Base-by-base conservation (phyloP, 73 alveolate genomes). In the Tetrahymena thermophila region DNA sequence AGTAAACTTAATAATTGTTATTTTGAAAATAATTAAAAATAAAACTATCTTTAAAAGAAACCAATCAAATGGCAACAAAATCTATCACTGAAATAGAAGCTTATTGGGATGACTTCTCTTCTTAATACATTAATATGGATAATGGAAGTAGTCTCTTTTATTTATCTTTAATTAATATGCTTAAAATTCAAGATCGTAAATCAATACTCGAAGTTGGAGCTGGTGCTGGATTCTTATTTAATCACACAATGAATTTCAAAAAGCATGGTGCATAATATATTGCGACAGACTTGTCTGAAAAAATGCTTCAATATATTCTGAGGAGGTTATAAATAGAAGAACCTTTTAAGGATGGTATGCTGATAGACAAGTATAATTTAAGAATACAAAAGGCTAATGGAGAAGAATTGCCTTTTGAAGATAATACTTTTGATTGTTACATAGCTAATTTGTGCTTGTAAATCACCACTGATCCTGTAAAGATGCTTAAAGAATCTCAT, bases 361-460 rank as follows among this genome's bases (percentile, higher is more conserved):
- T 71, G 6, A 31, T 71, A 1, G 35, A 71, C 35, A 28, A 71
- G 37, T 71, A 71, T 31, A 71, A 71, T 71, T 71, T 71, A 31
- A 71, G 19, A 23, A 71, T 71, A 11, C 25, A 71, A 71, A 71
- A 71, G 37, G 37, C 37, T 5, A 96, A 97, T 85, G 96, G 94
- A 56, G 98, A 97, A 83, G 34, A 85, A 17, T 96, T 97, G 17
- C 98, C 98, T 25, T 97, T 93, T 89, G 94, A 94, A 25, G 97
- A 94, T 84, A 85, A 89, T 10, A 34, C 94, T 55, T 96, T 95
- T 85, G 98, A 97, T 57, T 94, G 97, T 84, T 97, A 97, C 56
- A 28, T 97, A 28, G 96, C 99, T 21, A 96, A 96, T 95, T 93
- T 97, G 31, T 96, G 98, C 23, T 94, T 97, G 71, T 85, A 94